These are phyloP conservation scores for Nemania diffusa DNA, from an alignment of 2,329 filamentous ascomycete genomes.

Conservation along the genomic window DNA sequence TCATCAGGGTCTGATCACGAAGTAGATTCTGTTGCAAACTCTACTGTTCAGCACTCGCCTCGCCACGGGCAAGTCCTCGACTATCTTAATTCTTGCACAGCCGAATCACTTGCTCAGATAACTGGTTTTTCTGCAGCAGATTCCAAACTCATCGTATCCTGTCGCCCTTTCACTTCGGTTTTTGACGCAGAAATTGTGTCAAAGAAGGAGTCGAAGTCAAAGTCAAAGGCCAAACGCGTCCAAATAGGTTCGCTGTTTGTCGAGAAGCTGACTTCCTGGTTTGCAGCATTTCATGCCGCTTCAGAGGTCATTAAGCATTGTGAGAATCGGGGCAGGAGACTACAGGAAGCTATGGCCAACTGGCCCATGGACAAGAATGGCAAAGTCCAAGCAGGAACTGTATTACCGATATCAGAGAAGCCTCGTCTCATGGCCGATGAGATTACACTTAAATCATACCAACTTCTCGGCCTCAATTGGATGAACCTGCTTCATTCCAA, in stretches of 20 bases:
- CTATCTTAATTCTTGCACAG: conserved; percentile 84
- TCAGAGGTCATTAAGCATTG: conserved; percentile 55
- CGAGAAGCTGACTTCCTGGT: conserved; percentile 57
- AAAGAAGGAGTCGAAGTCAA: conserved; percentile 47
- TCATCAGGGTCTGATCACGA: conserved; percentile 5
- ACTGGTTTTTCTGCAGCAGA: conserved; percentile 77
- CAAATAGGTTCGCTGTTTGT: conserved; percentile 50
- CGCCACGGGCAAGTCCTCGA: conserved; percentile 70
- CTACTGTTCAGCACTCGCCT: conserved; percentile 2
- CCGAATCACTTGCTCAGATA: conserved; percentile 82
- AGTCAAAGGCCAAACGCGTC: conserved; percentile 45
- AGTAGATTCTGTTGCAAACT: not conserved
- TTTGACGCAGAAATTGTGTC: conserved; percentile 74
- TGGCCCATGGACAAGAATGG: conserved; percentile 50
- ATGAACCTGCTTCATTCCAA: conserved; percentile 83
- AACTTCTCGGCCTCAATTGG: conserved; percentile 96
- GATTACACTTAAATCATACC: conserved; percentile 88
- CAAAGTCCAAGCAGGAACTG: conserved; percentile 50
- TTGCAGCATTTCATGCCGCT: conserved; percentile 58
- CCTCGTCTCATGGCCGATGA: conserved; percentile 81
- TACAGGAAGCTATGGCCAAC: conserved; percentile 44
- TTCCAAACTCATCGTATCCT: conserved; percentile 63
- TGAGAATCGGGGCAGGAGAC: conserved; percentile 57
- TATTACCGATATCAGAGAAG: conserved; percentile 66
- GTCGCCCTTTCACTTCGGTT: conserved; percentile 53